phyloP scores from a whole-genome alignment of 306 rosid genomes.

The Inga oerstediana region DNA sequence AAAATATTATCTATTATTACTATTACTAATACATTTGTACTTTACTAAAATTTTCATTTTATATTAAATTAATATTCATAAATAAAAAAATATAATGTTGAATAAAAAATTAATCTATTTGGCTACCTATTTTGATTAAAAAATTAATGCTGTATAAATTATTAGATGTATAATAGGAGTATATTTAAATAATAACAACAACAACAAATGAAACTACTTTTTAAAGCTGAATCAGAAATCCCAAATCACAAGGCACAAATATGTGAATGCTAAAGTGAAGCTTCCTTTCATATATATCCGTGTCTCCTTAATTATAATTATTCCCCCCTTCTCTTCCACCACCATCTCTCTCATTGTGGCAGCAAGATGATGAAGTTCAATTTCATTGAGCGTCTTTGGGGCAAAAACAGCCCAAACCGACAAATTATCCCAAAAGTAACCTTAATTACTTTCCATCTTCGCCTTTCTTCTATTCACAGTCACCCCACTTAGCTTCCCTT shows the following conservation, averaged over 20 bases:
- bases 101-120: no score
- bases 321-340: slow-evolving; percentile 9
- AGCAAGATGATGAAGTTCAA: slow-evolving; percentile 63
- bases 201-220: not conserved
- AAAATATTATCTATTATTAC: no score
- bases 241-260: not conserved
- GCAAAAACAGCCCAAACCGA: slow-evolving; percentile 43
- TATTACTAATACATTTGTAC: not conserved
- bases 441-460: slow-evolving; percentile 45
- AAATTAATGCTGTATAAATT: no score
- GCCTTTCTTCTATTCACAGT: slow-evolving; percentile 51
- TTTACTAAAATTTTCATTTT: not conserved
- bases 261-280: slow-evolving; percentile 28
- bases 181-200: not conserved
- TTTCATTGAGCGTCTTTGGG: slow-evolving; percentile 50
- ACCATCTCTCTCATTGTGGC: not conserved
- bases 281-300: not conserved
- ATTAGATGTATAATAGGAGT: not conserved
- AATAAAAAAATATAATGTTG: no score
- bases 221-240: not conserved
- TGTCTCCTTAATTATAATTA: not conserved
- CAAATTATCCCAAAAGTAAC: slow-evolving; percentile 54
- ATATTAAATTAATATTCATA: not conserved
- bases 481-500: not conserved
- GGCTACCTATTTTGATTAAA: no score